Percentiles rank a stretch among this genome's conserved stretches.
Evolutionary conservation across 192 early-diverging fungal species (phyloP).

Genomic region (Gaertneriomyces semiglobifer): DNA sequence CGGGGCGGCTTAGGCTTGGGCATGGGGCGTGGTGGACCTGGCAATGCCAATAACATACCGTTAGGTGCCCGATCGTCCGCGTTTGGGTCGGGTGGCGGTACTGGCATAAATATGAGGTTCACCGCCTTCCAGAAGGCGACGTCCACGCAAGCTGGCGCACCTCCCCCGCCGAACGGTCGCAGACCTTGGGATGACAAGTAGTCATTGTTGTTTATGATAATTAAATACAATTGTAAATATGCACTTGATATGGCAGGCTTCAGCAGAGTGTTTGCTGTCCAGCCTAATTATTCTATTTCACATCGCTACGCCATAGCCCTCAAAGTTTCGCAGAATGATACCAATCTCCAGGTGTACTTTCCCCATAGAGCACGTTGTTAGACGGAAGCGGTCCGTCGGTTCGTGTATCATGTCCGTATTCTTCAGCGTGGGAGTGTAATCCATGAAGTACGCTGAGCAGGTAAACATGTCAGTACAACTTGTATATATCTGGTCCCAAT

Average conservation of each 20-base stretch:
- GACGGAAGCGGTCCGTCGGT: slow-evolving; percentile 47
- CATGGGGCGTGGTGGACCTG: slow-evolving; percentile 30
- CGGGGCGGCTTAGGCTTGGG: slow-evolving; percentile 28
- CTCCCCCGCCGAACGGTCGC: too few relatives aligned
- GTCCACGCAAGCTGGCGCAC: slow-evolving; percentile 7
- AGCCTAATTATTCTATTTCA: neutral
- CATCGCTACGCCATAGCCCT: slow-evolving; percentile 38
- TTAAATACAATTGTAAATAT: neutral
- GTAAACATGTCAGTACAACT: neutral
- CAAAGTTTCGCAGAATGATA: slow-evolving; percentile 40
- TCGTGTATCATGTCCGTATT: slow-evolving; percentile 47
- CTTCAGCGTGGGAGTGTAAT: slow-evolving; percentile 48
- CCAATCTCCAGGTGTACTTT: slow-evolving; percentile 49
- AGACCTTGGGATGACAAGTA: neutral
- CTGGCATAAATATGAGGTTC: slow-evolving; percentile 17
- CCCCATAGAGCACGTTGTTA: slow-evolving; percentile 52
- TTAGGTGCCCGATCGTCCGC: slow-evolving; percentile 9
- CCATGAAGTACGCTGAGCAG: slow-evolving; percentile 46
- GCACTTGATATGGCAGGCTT: neutral
- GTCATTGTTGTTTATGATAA: neutral
- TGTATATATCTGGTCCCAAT: neutral
- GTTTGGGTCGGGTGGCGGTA: neutral
- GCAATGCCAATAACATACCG: slow-evolving; percentile 39
- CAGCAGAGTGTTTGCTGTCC: neutral
- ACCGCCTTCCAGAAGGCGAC: slow-evolving; percentile 30